Conservation (phyloP, 805 yeast genomes). For the Ogataea trehalophila region DNA sequence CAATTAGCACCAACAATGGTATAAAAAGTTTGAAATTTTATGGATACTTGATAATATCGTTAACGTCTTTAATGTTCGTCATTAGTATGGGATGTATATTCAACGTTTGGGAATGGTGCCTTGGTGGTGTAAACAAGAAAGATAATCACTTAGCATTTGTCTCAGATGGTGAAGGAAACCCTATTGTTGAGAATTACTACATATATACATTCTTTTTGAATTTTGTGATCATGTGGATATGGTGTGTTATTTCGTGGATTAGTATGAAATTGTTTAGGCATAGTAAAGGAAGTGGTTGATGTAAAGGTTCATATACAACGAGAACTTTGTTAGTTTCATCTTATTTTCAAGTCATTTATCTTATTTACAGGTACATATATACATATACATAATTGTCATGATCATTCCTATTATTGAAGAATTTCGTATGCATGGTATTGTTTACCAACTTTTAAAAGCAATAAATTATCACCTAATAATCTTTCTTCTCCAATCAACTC, state of each 20-base stretch:
- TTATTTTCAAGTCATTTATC: neutral
- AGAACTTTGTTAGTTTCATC: neutral
- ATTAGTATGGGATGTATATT: slow-evolving; percentile 27
- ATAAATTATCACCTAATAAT: slow-evolving; percentile 53
- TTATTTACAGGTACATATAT: neutral
- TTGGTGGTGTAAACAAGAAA: slow-evolving; percentile 4
- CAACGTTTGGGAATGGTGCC: slow-evolving; percentile 29
- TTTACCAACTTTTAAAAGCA: slow-evolving; percentile 74
- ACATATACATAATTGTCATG: slow-evolving; percentile 1
- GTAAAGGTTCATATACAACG: neutral
- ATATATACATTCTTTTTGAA: slow-evolving; percentile 27
- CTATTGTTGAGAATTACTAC: slow-evolving; percentile 26
- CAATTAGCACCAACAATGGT: no score
- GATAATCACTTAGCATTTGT: slow-evolving; percentile 6
- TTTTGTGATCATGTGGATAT: slow-evolving; percentile 45
- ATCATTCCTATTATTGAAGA: neutral
- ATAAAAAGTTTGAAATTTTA: slow-evolving; percentile 11
- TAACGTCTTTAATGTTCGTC: slow-evolving; percentile 25
- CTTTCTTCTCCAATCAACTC: slow-evolving; percentile 41
- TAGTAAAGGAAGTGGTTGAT: slow-evolving; percentile 54
- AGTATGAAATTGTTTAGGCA: slow-evolving; percentile 79
- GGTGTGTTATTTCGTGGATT: slow-evolving; percentile 75
- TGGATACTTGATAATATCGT: slow-evolving; percentile 24
- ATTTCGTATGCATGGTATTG: slow-evolving; percentile 54
- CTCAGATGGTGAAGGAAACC: slow-evolving; percentile 13